These are phyloP conservation scores for Nothophoma quercina DNA, from an alignment of 2,329 filamentous ascomycete genomes.

Conservation along the genomic window DNA sequence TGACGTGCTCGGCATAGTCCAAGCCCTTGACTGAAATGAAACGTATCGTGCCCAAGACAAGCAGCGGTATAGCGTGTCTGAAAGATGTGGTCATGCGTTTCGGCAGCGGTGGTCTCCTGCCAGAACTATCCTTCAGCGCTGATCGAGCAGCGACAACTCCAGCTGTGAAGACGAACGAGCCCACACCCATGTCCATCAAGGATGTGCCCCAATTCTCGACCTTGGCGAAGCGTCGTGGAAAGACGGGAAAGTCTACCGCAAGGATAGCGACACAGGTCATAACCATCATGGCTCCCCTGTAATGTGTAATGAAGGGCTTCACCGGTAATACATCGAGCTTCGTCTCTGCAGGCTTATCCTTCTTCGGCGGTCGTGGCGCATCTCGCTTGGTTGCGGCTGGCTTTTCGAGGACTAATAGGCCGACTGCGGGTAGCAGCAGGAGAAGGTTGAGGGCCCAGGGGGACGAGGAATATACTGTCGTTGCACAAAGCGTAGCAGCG, in stretches of 20 bases:
- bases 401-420: constrained; percentile 62
- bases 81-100: constrained; percentile 71
- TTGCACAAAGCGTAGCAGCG: constrained; percentile 80
- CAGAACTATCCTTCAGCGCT: constrained; percentile 72
- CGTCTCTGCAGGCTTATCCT: constrained; percentile 22
- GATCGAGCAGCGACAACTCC: constrained; percentile 89
- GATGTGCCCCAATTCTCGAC: constrained; percentile 99
- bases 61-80: constrained; percentile 82
- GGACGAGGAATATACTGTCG: constrained; percentile 80
- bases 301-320: constrained; percentile 92
- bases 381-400: constrained; percentile 24
- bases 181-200: constrained; percentile 97
- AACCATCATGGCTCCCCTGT: constrained; percentile 90
- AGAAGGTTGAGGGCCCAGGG: constrained; percentile 78
- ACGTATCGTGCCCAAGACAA: constrained; percentile 80
- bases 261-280: constrained; percentile 90
- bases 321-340: constrained; percentile 68
- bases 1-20: constrained; percentile 96
- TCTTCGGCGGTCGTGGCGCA: constrained; percentile 31
- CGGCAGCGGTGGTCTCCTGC: constrained; percentile 58
- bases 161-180: constrained; percentile 94
- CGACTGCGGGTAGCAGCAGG: constrained; percentile 72
- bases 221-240: constrained; percentile 94
- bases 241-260: constrained; percentile 94
- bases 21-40: constrained; percentile 90